Evolutionary conservation across 805 yeast species (phyloP), one percentile per base, ranked within the genome.

Genomic region (Ascoidea asiatica): DNA sequence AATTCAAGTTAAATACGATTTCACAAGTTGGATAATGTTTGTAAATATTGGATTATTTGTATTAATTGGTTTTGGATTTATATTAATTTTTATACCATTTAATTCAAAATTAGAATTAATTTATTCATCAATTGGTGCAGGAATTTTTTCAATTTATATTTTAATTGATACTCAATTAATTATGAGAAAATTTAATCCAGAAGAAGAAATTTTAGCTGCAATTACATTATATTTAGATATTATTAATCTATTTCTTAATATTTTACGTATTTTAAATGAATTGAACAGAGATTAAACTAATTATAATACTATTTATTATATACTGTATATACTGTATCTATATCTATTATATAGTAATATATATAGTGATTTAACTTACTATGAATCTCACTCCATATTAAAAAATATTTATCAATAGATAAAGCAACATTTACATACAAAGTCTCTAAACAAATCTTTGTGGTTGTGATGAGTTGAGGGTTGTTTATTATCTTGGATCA

Each of bases 181-280:
- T 45, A 72, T 87, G 77, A 77, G 81, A 56, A 77, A 75, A 46
- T 77, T 69, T 52, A 81, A 79, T 54, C 79, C 87, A 39, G 95
- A 87, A 52, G 95, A 88, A 52, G 95, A 85, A 55, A 72, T 87
- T n/a, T 72, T 77, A 37, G 90, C 94, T 43, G 77, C 90, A 15
- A 77, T 88, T 56, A 65, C 75, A 52, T 69, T 88, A 49, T 87
- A 88, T 59, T 70, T 87, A 67, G 96, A 87, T 58, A 74, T 86
- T 41, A 67, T 88, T 62, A 87, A 87, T 62, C 69, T 87, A 62
- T 88, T 87, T 66, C 59, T 87, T 50, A 77, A 75, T 61, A 78
- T 88, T 48, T 70, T 87, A 57, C 69, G 94, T 49, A 71, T 86
- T 38, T 63, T 85, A 18, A 44, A 49, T 11, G 45, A 44, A 29